Evolutionary conservation across 139 green algal species (phyloP).

Genomic region (Astrephomene gubernaculifera): DNA sequence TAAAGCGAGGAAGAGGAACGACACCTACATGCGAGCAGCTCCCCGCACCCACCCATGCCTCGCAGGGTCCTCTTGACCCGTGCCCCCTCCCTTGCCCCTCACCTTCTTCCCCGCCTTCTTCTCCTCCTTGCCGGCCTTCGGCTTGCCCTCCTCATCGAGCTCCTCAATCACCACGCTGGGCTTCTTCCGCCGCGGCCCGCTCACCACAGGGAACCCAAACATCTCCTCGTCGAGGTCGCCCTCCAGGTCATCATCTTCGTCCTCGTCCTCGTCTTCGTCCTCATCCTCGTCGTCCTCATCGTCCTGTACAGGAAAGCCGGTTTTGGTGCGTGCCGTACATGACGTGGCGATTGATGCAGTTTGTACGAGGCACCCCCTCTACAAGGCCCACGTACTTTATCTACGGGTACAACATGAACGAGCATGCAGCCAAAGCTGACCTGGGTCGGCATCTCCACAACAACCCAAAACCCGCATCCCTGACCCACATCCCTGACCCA

Average conservation of each 20-base stretch:
- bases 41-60: too few species aligned
- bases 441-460: too few species aligned
- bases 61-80: too few species aligned
- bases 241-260: background rate
- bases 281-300: constrained; percentile 25
- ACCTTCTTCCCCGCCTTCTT: background rate
- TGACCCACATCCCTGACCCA: background rate
- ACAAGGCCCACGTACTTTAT: too few species aligned
- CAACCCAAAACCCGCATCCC: too few species aligned
- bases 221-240: constrained; percentile 4
- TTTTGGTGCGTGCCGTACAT: too few species aligned
- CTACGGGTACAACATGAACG: too few species aligned
- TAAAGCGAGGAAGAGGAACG: too few species aligned
- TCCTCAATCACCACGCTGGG: constrained; percentile 69
- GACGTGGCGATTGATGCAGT: too few species aligned
- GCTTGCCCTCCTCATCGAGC: constrained; percentile 46
- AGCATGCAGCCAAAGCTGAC: too few species aligned
- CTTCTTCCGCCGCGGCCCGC: constrained; percentile 6
- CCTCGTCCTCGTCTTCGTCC: constrained; percentile 40
- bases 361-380: too few species aligned
- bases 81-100: background rate
- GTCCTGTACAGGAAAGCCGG: background rate
- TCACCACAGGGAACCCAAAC: constrained; percentile 13
- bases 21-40: too few species aligned
- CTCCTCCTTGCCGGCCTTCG: background rate